phyloP scores from a whole-genome alignment of 345 rosid genomes.

The Mallotus nudiflorus region DNA sequence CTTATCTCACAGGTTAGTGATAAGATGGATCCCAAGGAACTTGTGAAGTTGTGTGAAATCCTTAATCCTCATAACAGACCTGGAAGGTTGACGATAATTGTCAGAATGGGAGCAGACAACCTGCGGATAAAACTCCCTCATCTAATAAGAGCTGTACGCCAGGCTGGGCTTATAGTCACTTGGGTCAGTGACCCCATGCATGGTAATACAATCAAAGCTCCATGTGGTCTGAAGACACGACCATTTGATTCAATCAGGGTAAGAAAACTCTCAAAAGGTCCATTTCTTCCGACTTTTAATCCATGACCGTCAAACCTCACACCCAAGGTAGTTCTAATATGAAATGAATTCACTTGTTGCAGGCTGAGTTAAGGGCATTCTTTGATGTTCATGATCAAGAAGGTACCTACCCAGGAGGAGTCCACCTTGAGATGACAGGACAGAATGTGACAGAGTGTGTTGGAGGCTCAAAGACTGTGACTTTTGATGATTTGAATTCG shows the following conservation, averaged over 20 bases:
- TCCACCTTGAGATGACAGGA: constrained; percentile 60
- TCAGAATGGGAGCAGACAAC: constrained; percentile 71
- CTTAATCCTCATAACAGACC: constrained; percentile 62
- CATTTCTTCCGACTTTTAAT: not conserved
- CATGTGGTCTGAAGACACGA: constrained; percentile 61
- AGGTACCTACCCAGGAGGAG: constrained; percentile 61
- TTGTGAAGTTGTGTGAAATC: constrained; percentile 53
- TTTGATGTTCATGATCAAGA: constrained; percentile 66
- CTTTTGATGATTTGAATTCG: constrained; percentile 55
- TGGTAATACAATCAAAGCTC: constrained; percentile 65
- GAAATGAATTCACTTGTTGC: not conserved
- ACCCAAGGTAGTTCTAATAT: not conserved
- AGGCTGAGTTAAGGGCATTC: constrained; percentile 61
- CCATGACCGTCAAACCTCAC: not conserved
- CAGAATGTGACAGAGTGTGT: constrained; percentile 65
- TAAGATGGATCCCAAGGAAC: constrained; percentile 64
- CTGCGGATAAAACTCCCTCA: constrained; percentile 61
- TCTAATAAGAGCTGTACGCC: constrained; percentile 56
- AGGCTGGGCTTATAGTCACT: constrained; percentile 66
- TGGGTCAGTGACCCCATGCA: constrained; percentile 81
- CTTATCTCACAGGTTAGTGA: constrained; percentile 46
- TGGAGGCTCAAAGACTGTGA: constrained; percentile 54
- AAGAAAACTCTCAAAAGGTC: not conserved
- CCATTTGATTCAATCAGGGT: constrained; percentile 57
- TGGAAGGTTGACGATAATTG: constrained; percentile 56